These are phyloP conservation scores for Cyclocybe aegerita DNA, from an alignment of 768 basidiomycete genomes.

Conservation along the genomic window DNA sequence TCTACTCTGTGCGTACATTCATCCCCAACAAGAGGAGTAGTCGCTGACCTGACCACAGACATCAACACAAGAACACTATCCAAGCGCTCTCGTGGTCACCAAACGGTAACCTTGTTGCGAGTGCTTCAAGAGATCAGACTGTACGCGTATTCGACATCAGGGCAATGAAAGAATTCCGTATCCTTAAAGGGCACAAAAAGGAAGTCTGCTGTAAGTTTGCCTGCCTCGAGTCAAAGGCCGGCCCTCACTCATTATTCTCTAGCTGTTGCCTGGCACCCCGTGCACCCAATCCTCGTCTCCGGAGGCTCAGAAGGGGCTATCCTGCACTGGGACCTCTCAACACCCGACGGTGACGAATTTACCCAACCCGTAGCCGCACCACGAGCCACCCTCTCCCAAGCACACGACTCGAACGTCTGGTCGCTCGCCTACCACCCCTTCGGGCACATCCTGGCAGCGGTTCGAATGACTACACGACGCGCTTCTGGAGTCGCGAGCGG, in stretches of 20 bases:
- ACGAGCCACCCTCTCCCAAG: constrained; percentile 86
- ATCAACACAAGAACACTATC: constrained; percentile 96
- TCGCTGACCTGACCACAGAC: constrained; percentile 44
- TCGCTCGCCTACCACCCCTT: constrained; percentile 93
- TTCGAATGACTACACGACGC: constrained; percentile 97
- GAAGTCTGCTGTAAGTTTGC: constrained; percentile 88
- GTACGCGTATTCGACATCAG: constrained; percentile 97
- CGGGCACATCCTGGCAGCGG: constrained; percentile 91
- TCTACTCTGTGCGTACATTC: constrained; percentile 74
- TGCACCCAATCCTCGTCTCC: constrained; percentile 88
- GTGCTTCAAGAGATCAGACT: constrained; percentile 92
- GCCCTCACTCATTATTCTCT: not conserved
- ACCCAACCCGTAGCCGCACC: constrained; percentile 51
- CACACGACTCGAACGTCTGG: constrained; percentile 99
- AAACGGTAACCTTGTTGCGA: constrained; percentile 91
- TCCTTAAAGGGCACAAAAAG: constrained; percentile 95
- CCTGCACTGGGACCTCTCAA: constrained; percentile 88
- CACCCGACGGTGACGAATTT: constrained; percentile 50
- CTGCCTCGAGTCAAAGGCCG: not conserved
- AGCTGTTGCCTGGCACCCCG: constrained; percentile 96
- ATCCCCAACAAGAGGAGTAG: not conserved
- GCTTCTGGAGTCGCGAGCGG: constrained; percentile 96
- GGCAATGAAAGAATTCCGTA: constrained; percentile 92
- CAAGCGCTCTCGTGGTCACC: constrained; percentile 94
- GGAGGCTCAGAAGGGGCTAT: constrained; percentile 95